These are phyloP conservation scores for Solanum etuberosum DNA, from an alignment of 257 asterid species.

Conservation along the genomic window DNA sequence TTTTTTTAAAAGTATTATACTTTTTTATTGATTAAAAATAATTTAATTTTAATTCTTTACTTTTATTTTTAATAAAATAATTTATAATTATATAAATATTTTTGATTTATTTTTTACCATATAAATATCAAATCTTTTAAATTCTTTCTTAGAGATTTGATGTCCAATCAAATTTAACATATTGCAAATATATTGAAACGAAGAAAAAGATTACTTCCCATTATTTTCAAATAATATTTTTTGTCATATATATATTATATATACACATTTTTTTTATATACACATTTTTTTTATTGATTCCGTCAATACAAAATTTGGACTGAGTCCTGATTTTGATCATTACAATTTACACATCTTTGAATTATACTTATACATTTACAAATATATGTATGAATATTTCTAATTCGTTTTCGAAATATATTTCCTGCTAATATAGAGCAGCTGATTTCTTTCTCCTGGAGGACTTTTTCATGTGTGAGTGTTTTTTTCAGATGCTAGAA, in stretches of 20 bases:
- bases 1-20: accelerated
- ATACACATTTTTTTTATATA: too few species aligned
- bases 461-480: neutral
- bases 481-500: too few species aligned
- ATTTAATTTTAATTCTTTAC: neutral
- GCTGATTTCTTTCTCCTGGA: neutral
- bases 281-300: neutral
- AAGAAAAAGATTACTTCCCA: neutral
- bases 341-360: neutral
- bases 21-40: neutral
- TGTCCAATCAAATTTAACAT: neutral
- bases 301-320: neutral
- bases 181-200: neutral
- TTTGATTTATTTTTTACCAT: too few species aligned
- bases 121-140: too few species aligned
- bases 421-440: neutral
- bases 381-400: neutral
- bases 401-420: too few species aligned
- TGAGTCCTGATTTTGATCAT: neutral
- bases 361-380: too few species aligned
- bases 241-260: too few species aligned
- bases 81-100: too few species aligned
- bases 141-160: too few species aligned
- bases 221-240: too few species aligned
- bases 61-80: neutral